Evolutionary conservation across 306 rosid genomes (phyloP).

Genomic region (Adenanthera pavonina): DNA sequence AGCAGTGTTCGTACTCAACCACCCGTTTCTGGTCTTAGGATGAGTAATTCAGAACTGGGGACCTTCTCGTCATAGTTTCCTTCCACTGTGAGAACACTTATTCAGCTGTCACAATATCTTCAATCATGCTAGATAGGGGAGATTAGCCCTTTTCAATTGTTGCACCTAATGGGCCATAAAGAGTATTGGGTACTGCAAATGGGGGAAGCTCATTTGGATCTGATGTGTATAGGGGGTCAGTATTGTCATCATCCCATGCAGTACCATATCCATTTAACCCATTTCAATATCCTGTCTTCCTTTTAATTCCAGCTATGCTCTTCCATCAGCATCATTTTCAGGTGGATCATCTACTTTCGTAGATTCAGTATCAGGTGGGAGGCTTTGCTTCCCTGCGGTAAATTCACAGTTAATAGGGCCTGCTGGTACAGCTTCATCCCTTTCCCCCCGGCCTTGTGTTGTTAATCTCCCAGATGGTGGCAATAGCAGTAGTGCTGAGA

Average conservation of each 20-base stretch:
- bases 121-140: slow-evolving; percentile 64
- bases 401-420: slow-evolving; percentile 66
- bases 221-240: slow-evolving; percentile 61
- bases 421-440: slow-evolving; percentile 58
- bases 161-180: slow-evolving; percentile 64
- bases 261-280: slow-evolving; percentile 59
- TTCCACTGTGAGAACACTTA: slow-evolving; percentile 60
- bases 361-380: slow-evolving; percentile 66
- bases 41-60: slow-evolving; percentile 62
- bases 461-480: slow-evolving; percentile 55
- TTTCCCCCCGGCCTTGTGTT: slow-evolving; percentile 66
- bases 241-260: slow-evolving; percentile 63
- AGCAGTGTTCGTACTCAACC: slow-evolving; percentile 54
- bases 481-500: slow-evolving; percentile 51
- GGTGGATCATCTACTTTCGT: slow-evolving; percentile 55
- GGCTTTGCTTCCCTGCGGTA: slow-evolving; percentile 65
- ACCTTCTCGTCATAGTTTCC: slow-evolving; percentile 68
- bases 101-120: slow-evolving; percentile 65
- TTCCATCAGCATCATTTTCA: slow-evolving; percentile 59
- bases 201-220: slow-evolving; percentile 59
- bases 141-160: slow-evolving; percentile 66
- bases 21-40: slow-evolving; percentile 57
- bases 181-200: slow-evolving; percentile 58
- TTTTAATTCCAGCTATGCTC: slow-evolving; percentile 63
- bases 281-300: slow-evolving; percentile 66